phyloP scores from a whole-genome alignment of 1,284 basidiomycete species.

The Cutaneotrichosporon sp. region DNA sequence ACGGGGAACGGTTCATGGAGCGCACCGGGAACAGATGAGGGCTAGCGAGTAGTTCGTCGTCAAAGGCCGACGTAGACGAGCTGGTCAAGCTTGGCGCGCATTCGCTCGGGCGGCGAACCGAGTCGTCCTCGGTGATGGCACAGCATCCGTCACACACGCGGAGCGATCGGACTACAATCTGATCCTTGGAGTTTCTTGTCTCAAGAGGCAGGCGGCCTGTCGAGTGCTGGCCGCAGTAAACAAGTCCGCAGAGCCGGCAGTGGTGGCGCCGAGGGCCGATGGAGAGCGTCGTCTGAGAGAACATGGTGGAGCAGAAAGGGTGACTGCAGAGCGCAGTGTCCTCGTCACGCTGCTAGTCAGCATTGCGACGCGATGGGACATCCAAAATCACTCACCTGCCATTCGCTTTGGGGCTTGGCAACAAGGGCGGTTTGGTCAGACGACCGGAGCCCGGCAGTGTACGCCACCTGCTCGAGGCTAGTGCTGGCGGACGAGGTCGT shows the following conservation, averaged over 20 bases:
- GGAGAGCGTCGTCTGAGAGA: conserved; percentile 36
- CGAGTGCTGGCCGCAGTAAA: conserved; percentile 44
- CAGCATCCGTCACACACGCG: conserved; percentile 47
- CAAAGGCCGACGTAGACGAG: conserved; percentile 22
- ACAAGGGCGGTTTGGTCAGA: conserved; percentile 2
- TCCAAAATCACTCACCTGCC: conserved; percentile 37
- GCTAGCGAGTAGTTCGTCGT: conserved; percentile 27
- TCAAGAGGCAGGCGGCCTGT: conserved; percentile 29
- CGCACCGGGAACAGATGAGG: conserved; percentile 6
- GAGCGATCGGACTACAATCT: conserved; percentile 22
- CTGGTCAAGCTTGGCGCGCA: conserved; percentile 22
- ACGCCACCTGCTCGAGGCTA: conserved; percentile 2
- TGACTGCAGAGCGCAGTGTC: conserved; percentile 43
- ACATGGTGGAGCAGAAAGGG: conserved; percentile 46
- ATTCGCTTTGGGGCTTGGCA: conserved; percentile 26
- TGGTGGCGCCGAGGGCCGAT: conserved; percentile 45
- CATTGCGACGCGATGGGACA: background rate
- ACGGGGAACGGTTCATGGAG: conserved; percentile 11
- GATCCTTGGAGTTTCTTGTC: conserved; percentile 20
- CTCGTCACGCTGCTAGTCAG: conserved; percentile 32
- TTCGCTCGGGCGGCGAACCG: conserved; percentile 14
- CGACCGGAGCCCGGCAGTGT: background rate
- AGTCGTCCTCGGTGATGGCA: conserved; percentile 9
- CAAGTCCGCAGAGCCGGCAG: conserved; percentile 45
- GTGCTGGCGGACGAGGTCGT: conserved; percentile 4